Conservation (phyloP, 2,329 filamentous ascomycete species). For the Fusarium graminum region DNA sequence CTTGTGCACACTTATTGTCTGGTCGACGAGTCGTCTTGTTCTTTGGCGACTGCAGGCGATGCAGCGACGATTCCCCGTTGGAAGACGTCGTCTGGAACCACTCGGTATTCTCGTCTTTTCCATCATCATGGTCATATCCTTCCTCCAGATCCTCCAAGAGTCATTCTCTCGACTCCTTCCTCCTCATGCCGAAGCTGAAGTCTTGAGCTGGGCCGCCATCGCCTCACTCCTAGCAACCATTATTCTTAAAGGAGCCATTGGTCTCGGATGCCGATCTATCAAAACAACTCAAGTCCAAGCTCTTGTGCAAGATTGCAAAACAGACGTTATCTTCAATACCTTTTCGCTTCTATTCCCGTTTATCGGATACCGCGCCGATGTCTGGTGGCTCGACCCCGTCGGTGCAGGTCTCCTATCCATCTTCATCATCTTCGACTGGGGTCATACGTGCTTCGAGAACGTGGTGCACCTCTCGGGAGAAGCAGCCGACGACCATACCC, state of each 20-base stretch:
- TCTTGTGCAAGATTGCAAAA: slow-evolving; percentile 61
- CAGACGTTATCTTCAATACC: slow-evolving; percentile 88
- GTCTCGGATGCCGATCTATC: slow-evolving; percentile 84
- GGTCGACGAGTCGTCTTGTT: slow-evolving; percentile 79
- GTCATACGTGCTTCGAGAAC: slow-evolving; percentile 61
- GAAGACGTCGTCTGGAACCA: slow-evolving; percentile 76
- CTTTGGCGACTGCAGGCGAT: slow-evolving; percentile 62
- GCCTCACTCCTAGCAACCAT: slow-evolving; percentile 77
- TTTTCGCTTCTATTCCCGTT: slow-evolving; percentile 90
- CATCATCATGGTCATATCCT: slow-evolving; percentile 86
- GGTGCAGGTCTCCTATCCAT: slow-evolving; percentile 73
- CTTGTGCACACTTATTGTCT: slow-evolving; percentile 82
- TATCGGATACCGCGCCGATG: slow-evolving; percentile 66
- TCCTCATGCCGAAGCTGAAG: slow-evolving; percentile 64
- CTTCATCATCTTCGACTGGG: slow-evolving; percentile 79
- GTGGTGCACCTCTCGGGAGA: slow-evolving; percentile 52
- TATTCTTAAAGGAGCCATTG: slow-evolving; percentile 82
- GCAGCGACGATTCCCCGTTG: slow-evolving; percentile 79
- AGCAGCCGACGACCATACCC: slow-evolving; percentile 48
- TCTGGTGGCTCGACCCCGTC: slow-evolving; percentile 76
- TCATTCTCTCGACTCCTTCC: slow-evolving; percentile 72
- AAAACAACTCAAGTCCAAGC: slow-evolving; percentile 87
- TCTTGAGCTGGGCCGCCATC: slow-evolving; percentile 49
- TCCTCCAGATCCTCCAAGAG: slow-evolving; percentile 79
- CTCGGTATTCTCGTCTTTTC: slow-evolving; percentile 83